Conservation (phyloP, 306 rosid species). For the Casuarina cunninghamiana region DNA sequence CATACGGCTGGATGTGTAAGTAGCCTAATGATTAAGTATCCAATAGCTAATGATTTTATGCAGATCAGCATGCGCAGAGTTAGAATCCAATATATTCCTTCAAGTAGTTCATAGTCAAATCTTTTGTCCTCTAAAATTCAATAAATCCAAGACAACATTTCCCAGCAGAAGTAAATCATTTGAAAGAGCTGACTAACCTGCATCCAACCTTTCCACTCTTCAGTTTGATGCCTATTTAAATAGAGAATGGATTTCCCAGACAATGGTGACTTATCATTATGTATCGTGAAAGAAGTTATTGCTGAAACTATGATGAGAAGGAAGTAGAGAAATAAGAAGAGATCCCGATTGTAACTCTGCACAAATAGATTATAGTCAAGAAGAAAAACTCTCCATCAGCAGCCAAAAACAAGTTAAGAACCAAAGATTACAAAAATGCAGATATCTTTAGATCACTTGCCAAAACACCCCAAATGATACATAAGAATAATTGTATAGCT, state of each 20-base stretch:
- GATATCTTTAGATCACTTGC: no score
- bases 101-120: conserved; percentile 2
- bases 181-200: conserved; percentile 63
- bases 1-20: neutral
- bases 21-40: no score
- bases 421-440: neutral
- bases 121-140: conserved; percentile 19
- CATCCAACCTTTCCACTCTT: conserved; percentile 99
- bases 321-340: conserved; percentile 79
- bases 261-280: conserved; percentile 78
- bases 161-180: conserved; percentile 14
- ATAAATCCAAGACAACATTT: conserved; percentile 13
- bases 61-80: neutral
- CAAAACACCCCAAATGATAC: neutral
- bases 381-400: conserved; percentile 17
- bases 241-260: conserved; percentile 87
- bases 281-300: conserved; percentile 72
- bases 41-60: conserved; percentile 11
- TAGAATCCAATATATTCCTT: neutral
- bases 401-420: neutral
- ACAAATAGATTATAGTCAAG: conserved; percentile 30
- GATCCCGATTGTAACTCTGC: conserved; percentile 96
- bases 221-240: conserved; percentile 97
- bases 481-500: neutral
- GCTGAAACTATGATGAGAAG: conserved; percentile 94